Evolutionary conservation across 331 rosid genomes (phyloP).

Genomic region (Acacia pycnantha): DNA sequence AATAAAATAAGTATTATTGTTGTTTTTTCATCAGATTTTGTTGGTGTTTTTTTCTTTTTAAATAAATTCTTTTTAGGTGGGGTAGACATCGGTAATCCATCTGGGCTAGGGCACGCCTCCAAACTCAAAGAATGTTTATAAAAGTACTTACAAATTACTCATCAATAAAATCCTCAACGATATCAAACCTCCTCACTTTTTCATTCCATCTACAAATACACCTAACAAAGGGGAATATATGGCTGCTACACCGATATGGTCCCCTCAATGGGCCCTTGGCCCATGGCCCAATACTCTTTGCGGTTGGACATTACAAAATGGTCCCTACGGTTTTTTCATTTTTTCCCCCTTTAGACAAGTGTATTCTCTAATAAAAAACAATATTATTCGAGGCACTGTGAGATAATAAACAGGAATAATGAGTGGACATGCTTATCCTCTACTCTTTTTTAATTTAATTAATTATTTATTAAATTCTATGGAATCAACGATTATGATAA

Average conservation of each 20-base stretch:
- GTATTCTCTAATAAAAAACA: too few species aligned
- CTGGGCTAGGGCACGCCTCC: too few species aligned
- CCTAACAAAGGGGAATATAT: neutral
- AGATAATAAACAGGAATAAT: neutral
- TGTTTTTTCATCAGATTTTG: too few species aligned
- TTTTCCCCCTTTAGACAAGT: too few species aligned
- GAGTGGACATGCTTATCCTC: neutral
- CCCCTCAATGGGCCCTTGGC: slow-evolving; percentile 32
- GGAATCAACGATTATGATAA: neutral
- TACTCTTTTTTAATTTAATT: neutral
- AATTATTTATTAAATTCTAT: neutral
- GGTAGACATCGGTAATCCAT: too few species aligned
- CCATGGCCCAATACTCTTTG: slow-evolving; percentile 13
- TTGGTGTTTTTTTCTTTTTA: too few species aligned
- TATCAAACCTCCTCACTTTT: neutral
- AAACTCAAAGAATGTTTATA: too few species aligned
- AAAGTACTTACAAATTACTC: too few species aligned
- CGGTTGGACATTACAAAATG: neutral
- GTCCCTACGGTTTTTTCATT: neutral
- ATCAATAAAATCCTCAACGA: too few species aligned
- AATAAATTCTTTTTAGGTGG: too few species aligned
- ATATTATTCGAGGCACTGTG: too few species aligned
- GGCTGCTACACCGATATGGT: neutral
- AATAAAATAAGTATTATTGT: too few species aligned
- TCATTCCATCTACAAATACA: neutral